Conservation (phyloP, 2,329 filamentous ascomycete species). For the Cercospora janseana region DNA sequence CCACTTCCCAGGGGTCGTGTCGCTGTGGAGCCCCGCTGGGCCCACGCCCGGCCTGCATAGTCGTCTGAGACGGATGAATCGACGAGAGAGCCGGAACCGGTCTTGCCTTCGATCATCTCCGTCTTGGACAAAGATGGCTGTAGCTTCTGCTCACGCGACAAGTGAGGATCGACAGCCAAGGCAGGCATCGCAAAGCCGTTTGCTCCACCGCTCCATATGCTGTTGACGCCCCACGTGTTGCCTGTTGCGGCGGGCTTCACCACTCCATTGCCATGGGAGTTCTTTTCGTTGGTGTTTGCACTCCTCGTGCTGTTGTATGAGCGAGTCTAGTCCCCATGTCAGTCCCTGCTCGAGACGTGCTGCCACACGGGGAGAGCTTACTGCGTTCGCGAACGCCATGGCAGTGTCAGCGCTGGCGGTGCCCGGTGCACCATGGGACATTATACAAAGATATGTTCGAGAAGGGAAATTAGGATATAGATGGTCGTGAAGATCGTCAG, state of each 20-base stretch:
- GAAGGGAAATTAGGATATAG: constrained; percentile 27
- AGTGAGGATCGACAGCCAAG: constrained; percentile 28
- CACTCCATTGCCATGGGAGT: constrained; percentile 21
- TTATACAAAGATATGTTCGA: constrained; percentile 33
- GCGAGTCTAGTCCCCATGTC: constrained; percentile 27
- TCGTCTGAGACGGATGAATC: constrained; percentile 66
- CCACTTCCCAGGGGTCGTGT: constrained; percentile 32
- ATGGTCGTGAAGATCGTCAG: constrained; percentile 24
- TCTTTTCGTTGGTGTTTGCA: constrained; percentile 22
- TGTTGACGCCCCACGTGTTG: constrained; percentile 23
- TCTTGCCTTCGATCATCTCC: constrained; percentile 54
- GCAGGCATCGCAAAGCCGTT: constrained; percentile 26
- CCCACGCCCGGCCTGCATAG: constrained; percentile 54
- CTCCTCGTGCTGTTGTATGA: constrained; percentile 26
- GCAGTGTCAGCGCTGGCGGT: constrained; percentile 19
- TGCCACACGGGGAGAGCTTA: constrained; percentile 10
- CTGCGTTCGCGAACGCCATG: constrained; percentile 28
- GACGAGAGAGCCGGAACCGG: constrained; percentile 67
- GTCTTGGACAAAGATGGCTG: constrained; percentile 28
- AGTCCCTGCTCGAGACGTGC: constrained; percentile 2
- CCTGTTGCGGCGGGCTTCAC: constrained; percentile 17
- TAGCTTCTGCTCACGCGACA: constrained; percentile 25
- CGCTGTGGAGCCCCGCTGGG: constrained; percentile 32
- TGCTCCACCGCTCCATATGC: constrained; percentile 33
- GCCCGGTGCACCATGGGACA: constrained; percentile 30